Base-by-base conservation (phyloP, 164 flowering plant genomes). In the Macadamia integrifolia region DNA sequence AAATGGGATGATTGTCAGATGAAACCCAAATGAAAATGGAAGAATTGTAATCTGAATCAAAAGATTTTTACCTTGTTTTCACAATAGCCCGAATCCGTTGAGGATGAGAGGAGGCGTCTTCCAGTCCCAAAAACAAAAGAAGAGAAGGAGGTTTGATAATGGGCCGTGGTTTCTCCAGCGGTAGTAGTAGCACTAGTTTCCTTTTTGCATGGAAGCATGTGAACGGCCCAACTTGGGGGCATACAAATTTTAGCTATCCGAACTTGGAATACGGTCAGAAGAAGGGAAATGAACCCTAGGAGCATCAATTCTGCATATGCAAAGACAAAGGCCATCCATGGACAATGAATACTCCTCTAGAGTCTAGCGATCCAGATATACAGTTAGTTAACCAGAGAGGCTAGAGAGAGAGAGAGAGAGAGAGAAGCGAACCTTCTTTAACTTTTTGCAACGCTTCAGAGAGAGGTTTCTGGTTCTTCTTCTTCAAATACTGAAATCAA, bases 251-350 rank as follows among this genome's bases (percentile, higher is more conserved):
- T 78, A 17, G 70, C 66, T 14, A 91, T 86, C 15, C 70, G 14
- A 6, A 42, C 69, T 77, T 89, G 88, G 30, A 69, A 77, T 0
- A 87, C 90, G 0, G 90, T 80, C 60, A 91, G 71, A 15, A 91
- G 77, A 67, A 91, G 80, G 3, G 97, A 89, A 61, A 91, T 87
- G 74, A 91, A 91, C 56, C 97, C 94, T 84, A 91, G 58, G 50
- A 91, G 69, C 97, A 91, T 89, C 87, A 91, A 74, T 82, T 91
- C 97, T 91, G 90, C 78, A 72, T 23, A 44, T 10, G 30, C 50
- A 46, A 8, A 61, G 17, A 61, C 55, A 32, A 12, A 40, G 23
- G 23, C 23, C 23, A 13, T 8, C 17, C 59, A 23, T 56, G 7
- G 63, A 15, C 35, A 5, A 66, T 6, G 8, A 43, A 5, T 23